These are phyloP conservation scores for Parastagonospora nodorum DNA, from an alignment of 2,329 filamentous ascomycete species.

Conservation along the genomic window DNA sequence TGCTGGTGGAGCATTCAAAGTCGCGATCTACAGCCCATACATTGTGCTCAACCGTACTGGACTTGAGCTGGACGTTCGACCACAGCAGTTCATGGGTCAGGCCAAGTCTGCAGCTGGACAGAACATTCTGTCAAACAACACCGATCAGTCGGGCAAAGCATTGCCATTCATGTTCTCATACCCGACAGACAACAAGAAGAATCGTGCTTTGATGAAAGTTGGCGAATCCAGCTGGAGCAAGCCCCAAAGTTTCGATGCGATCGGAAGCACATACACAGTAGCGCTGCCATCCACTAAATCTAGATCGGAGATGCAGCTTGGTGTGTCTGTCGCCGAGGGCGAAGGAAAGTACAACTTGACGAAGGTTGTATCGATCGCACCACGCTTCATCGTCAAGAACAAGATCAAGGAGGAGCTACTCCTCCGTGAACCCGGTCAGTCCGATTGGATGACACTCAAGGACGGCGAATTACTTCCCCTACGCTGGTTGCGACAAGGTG, in stretches of 20 bases:
- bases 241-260: slow-evolving; percentile 95
- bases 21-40: slow-evolving; percentile 94
- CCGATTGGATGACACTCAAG: slow-evolving; percentile 78
- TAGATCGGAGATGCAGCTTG: slow-evolving; percentile 84
- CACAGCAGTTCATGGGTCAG: slow-evolving; percentile 85
- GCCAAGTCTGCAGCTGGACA: slow-evolving; percentile 85
- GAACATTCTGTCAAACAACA: slow-evolving; percentile 62
- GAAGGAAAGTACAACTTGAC: slow-evolving; percentile 98
- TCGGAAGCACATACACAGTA: slow-evolving; percentile 90
- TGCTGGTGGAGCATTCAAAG: slow-evolving; percentile 93
- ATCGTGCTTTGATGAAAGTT: slow-evolving; percentile 84
- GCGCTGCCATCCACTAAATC: slow-evolving; percentile 74
- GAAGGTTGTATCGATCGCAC: slow-evolving; percentile 90
- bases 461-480: slow-evolving; percentile 81
- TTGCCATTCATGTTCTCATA: slow-evolving; percentile 97
- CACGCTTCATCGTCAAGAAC: slow-evolving; percentile 92
- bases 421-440: slow-evolving; percentile 89
- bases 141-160: slow-evolving; percentile 70
- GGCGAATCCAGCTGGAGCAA: slow-evolving; percentile 95
- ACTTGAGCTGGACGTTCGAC: slow-evolving; percentile 82
- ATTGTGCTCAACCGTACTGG: slow-evolving; percentile 95
- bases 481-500: slow-evolving; percentile 83
- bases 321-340: slow-evolving; percentile 85
- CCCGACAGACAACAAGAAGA: slow-evolving; percentile 84
- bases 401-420: slow-evolving; percentile 87